phyloP scores from a whole-genome alignment of 768 basidiomycete genomes.

The Chiua virens region DNA sequence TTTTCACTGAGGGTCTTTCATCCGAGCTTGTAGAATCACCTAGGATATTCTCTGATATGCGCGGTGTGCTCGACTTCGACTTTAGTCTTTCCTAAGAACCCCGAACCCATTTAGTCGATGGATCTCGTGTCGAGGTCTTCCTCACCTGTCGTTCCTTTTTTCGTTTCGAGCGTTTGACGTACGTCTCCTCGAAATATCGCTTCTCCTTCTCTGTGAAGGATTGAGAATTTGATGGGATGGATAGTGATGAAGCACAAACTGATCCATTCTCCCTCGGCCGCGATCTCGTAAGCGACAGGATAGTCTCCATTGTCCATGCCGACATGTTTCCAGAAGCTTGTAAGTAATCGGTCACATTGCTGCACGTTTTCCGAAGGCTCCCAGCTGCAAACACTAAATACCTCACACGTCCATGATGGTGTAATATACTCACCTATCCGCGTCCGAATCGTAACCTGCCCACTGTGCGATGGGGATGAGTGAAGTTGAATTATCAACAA shows the following conservation, averaged over 20 bases:
- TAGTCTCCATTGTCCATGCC: conserved; percentile 61
- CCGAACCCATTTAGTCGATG: not conserved
- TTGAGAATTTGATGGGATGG: not conserved
- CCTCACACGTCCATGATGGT: not conserved
- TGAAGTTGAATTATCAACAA: not conserved
- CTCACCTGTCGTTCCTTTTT: conserved; percentile 21
- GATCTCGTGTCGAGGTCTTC: not conserved
- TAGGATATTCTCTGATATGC: conserved; percentile 5
- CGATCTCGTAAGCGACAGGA: conserved; percentile 41
- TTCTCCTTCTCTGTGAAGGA: conserved; percentile 39
- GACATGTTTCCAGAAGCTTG: conserved; percentile 64
- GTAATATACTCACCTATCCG: conserved; percentile 48
- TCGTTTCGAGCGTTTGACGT: conserved; percentile 20
- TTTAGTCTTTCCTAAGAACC: conserved; percentile 16
- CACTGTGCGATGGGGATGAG: conserved; percentile 45
- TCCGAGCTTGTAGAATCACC: conserved; percentile 13
- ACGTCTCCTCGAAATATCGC: conserved; percentile 32
- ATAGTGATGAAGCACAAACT: conserved; percentile 35
- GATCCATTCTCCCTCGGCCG: conserved; percentile 57
- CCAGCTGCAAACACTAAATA: conserved; percentile 49
- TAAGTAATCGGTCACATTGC: conserved; percentile 55
- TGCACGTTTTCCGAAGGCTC: conserved; percentile 62
- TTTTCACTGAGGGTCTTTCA: not conserved
- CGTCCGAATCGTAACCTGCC: conserved; percentile 58
- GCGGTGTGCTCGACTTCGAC: conserved; percentile 9